Evolutionary conservation across 2,329 filamentous ascomycete species (phyloP).

Genomic region (Fusarium pseudoanthophilum): DNA sequence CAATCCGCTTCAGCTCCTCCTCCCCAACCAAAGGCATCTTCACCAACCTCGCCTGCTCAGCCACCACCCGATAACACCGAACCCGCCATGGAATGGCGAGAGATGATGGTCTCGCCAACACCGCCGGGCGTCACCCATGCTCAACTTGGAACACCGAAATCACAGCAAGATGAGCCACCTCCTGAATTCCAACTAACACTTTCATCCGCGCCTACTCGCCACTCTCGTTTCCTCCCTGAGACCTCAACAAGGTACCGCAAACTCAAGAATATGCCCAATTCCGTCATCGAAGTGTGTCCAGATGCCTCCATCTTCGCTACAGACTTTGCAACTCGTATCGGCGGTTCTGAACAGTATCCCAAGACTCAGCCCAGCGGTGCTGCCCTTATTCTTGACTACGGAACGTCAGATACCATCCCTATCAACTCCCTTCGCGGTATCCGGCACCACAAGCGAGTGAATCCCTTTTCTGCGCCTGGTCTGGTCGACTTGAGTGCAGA

Average conservation of each 20-base stretch:
- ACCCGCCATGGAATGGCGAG: conserved; percentile 75
- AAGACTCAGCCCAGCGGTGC: conserved; percentile 79
- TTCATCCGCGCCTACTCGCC: conserved; percentile 78
- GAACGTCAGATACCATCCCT: conserved; percentile 80
- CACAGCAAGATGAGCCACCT: conserved; percentile 61
- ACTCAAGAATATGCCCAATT: conserved; percentile 73
- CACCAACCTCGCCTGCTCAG: conserved; percentile 48
- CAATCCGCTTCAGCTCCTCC: conserved; percentile 70
- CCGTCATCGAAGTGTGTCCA: conserved; percentile 89
- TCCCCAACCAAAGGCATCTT: conserved; percentile 30
- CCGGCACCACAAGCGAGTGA: conserved; percentile 77
- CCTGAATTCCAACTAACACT: conserved; percentile 91
- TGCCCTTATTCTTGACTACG: conserved; percentile 96
- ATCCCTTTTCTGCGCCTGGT: conserved; percentile 82
- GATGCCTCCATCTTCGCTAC: conserved; percentile 83
- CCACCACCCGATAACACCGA: conserved; percentile 53
- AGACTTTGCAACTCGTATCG: conserved; percentile 87
- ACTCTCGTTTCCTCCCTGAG: conserved; percentile 86
- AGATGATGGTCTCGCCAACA: conserved; percentile 79
- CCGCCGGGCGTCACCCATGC: conserved; percentile 65
- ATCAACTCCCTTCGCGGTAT: conserved; percentile 93
- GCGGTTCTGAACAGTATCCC: conserved; percentile 66
- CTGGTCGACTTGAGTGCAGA: conserved; percentile 90
- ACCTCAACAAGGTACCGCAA: conserved; percentile 81
- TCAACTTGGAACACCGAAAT: conserved; percentile 64